phyloP scores from a whole-genome alignment of 305 asterid genomes.

The Andrographis paniculata region DNA sequence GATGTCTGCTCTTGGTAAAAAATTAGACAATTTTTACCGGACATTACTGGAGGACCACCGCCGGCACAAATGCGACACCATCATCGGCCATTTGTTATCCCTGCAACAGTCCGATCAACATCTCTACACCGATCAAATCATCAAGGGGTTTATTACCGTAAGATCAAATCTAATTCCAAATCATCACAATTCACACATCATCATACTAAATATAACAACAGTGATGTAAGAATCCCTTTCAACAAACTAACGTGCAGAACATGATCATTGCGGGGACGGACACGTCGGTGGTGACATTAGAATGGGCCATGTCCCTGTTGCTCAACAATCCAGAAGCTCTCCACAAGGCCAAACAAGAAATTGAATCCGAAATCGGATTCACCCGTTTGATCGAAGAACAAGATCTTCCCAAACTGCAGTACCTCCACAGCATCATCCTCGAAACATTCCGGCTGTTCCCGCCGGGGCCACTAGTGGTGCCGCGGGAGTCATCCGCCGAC shows the following conservation, averaged over 20 bases:
- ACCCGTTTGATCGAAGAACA: slow-evolving; percentile 20
- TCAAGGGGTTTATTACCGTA: slow-evolving; percentile 40
- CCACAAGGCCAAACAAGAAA: slow-evolving; percentile 25
- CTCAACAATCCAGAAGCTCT: slow-evolving; percentile 29
- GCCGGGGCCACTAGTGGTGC: slow-evolving; percentile 27
- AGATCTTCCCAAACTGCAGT: slow-evolving; percentile 24
- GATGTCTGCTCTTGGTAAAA: slow-evolving; percentile 18
- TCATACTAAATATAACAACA: neutral
- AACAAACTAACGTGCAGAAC: slow-evolving; percentile 10
- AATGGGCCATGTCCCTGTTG: slow-evolving; percentile 40
- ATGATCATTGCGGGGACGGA: slow-evolving; percentile 34
- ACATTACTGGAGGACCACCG: slow-evolving; percentile 38
- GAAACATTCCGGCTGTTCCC: slow-evolving; percentile 38
- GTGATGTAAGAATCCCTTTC: too few relatives aligned
- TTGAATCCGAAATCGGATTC: slow-evolving; percentile 20
- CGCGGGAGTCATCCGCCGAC: slow-evolving; percentile 30
- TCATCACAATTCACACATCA: too few relatives aligned
- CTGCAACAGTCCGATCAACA: slow-evolving; percentile 35
- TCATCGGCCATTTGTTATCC: slow-evolving; percentile 39
- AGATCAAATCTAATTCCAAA: neutral
- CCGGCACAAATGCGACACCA: slow-evolving; percentile 19
- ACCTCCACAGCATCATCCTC: slow-evolving; percentile 23
- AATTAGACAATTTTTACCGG: slow-evolving; percentile 27
- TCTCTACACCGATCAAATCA: slow-evolving; percentile 29
- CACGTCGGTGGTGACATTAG: slow-evolving; percentile 34